phyloP scores from a whole-genome alignment of 208 protist species.

The Naegleria fowleri region DNA sequence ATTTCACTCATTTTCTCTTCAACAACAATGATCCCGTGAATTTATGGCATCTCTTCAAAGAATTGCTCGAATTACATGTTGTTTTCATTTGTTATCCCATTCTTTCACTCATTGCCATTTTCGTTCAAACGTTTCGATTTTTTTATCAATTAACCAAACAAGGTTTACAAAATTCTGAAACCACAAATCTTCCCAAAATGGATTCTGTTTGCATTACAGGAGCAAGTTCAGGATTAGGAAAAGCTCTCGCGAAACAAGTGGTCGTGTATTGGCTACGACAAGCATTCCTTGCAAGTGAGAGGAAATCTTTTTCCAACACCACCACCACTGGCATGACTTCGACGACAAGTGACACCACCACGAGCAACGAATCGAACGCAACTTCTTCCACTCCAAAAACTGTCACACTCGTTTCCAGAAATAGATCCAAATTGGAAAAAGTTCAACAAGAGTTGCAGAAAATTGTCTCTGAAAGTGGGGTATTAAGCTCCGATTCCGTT shows the following conservation, averaged over 20 bases:
- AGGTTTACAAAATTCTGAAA: background rate
- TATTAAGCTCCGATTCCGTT: background rate
- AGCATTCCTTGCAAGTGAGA: background rate
- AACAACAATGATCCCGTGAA: background rate
- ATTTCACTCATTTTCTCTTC: background rate
- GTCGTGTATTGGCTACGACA: background rate
- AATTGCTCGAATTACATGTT: background rate
- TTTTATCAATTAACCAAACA: background rate
- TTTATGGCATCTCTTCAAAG: background rate
- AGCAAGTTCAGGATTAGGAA: background rate
- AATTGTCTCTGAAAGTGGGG: background rate
- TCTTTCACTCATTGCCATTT: background rate
- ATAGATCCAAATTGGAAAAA: background rate
- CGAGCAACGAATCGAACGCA: background rate
- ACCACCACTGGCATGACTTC: too few relatives aligned
- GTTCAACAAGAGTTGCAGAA: background rate
- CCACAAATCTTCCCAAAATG: background rate
- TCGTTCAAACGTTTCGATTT: background rate
- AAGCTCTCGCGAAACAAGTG: background rate
- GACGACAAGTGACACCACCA: too few relatives aligned
- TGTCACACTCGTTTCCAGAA: background rate
- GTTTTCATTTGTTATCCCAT: background rate
- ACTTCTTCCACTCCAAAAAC: background rate
- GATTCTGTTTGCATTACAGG: background rate
- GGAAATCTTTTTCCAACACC: too few relatives aligned